These are phyloP conservation scores for Syzygium grande DNA, from an alignment of 345 rosid genomes.

Conservation along the genomic window DNA sequence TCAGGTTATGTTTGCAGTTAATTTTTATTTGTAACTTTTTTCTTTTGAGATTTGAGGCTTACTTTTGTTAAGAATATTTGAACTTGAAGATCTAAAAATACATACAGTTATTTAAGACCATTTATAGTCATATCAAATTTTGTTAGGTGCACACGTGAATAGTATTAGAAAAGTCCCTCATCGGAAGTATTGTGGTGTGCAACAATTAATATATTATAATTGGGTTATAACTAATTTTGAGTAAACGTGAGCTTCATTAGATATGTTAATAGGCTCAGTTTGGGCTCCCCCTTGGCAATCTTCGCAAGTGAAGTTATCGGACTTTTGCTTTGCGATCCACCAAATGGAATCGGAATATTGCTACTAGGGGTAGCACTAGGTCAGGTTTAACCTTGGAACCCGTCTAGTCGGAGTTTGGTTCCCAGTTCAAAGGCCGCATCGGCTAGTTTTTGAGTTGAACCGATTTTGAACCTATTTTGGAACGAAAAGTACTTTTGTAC, in stretches of 20 bases:
- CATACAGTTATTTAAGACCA: neutral
- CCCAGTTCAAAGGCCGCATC: neutral
- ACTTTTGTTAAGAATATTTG: neutral
- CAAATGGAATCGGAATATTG: neutral
- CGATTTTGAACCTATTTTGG: neutral
- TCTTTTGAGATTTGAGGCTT: neutral
- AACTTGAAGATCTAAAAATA: neutral
- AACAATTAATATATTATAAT: fast-evolving
- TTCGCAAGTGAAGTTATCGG: neutral
- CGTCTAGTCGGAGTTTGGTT: neutral
- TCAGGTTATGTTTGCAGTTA: neutral
- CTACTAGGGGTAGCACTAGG: neutral
- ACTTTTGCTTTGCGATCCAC: neutral
- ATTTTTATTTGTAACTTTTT: neutral
- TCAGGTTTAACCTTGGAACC: neutral
- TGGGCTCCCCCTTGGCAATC: neutral
- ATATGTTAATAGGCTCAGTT: neutral
- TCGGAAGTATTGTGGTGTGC: neutral
- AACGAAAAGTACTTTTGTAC: neutral
- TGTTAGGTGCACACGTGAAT: fast-evolving
- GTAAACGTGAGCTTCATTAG: neutral
- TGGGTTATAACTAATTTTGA: too few relatives aligned
- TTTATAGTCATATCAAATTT: neutral
- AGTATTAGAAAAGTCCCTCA: neutral
- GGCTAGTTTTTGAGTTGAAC: neutral